Conservation (phyloP, 768 basidiomycete genomes). For the Podaxis rugospora region DNA sequence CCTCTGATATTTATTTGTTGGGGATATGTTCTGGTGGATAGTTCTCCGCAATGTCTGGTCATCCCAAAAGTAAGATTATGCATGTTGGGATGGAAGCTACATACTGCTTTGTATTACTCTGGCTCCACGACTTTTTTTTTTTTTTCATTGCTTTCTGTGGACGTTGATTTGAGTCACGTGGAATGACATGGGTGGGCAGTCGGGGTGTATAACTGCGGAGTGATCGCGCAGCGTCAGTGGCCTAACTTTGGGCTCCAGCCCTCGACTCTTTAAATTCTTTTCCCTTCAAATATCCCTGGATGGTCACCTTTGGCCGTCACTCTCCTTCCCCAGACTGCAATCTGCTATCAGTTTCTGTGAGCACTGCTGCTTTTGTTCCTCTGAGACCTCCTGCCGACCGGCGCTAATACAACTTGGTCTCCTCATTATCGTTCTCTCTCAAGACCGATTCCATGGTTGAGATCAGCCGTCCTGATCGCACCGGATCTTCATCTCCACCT, state of each 20-base stretch:
- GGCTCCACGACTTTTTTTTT: not conserved
- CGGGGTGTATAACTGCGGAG: not conserved
- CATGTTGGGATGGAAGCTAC: constrained; percentile 2
- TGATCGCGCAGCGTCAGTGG: not conserved
- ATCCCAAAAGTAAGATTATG: constrained; percentile 75
- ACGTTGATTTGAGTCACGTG: constrained; percentile 7
- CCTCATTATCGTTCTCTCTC: not conserved
- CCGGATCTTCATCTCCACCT: constrained; percentile 17
- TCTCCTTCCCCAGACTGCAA: constrained; percentile 20
- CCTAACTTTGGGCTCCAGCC: not conserved
- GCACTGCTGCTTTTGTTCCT: constrained; percentile 5
- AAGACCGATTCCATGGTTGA: constrained; percentile 72
- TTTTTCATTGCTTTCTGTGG: not conserved
- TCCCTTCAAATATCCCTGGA: not conserved
- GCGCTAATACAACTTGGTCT: not conserved
- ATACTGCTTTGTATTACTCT: constrained; percentile 8
- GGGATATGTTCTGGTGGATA: constrained; percentile 24
- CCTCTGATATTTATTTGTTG: not conserved
- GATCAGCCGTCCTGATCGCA: constrained; percentile 46
- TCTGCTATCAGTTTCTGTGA: constrained; percentile 27
- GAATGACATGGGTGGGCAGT: not conserved
- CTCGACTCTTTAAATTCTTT: no score
- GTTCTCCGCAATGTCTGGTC: constrained; percentile 97
- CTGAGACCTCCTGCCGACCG: not conserved
- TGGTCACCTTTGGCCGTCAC: constrained; percentile 10